phyloP scores from a whole-genome alignment of 306 rosid genomes.

The Fragaria ananassa region DNA sequence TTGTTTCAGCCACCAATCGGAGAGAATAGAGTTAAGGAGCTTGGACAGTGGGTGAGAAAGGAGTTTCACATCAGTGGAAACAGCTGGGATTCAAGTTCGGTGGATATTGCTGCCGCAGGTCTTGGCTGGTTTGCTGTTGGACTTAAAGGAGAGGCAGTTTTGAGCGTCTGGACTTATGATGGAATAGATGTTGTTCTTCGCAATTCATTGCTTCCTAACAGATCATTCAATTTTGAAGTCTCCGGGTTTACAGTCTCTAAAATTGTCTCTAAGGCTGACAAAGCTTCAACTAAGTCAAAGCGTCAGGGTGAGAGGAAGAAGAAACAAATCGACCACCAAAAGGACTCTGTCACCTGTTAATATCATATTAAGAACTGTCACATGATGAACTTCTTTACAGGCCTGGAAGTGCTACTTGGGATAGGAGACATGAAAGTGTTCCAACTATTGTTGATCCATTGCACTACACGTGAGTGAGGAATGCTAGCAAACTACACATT shows the following conservation, averaged over 20 bases:
- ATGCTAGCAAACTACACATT: neutral
- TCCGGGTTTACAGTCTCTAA: conserved; percentile 80
- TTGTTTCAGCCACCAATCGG: conserved; percentile 86
- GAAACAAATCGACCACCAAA: conserved; percentile 27
- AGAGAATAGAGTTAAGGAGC: conserved; percentile 59
- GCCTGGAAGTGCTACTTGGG: neutral
- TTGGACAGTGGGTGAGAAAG: conserved; percentile 74
- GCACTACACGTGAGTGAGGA: neutral
- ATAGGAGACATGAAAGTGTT: neutral
- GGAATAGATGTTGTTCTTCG: conserved; percentile 73
- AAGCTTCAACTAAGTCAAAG: conserved; percentile 41
- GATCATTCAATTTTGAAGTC: conserved; percentile 64
- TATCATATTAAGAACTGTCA: conserved; percentile 16
- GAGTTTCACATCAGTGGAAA: conserved; percentile 59
- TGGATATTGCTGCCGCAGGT: conserved; percentile 78
- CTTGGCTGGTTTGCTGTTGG: conserved; percentile 95
- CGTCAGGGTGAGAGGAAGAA: conserved; percentile 39
- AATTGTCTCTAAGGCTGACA: conserved; percentile 78
- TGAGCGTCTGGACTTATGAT: conserved; percentile 83
- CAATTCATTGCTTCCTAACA: conserved; percentile 61
- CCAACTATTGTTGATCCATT: neutral
- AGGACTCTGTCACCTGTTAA: conserved; percentile 27
- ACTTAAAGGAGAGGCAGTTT: conserved; percentile 74
- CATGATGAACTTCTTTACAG: conserved; percentile 11
- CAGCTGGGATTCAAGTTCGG: conserved; percentile 89